Conservation (phyloP, 2,329 filamentous ascomycete genomes). For the Ophiostoma ips region DNA sequence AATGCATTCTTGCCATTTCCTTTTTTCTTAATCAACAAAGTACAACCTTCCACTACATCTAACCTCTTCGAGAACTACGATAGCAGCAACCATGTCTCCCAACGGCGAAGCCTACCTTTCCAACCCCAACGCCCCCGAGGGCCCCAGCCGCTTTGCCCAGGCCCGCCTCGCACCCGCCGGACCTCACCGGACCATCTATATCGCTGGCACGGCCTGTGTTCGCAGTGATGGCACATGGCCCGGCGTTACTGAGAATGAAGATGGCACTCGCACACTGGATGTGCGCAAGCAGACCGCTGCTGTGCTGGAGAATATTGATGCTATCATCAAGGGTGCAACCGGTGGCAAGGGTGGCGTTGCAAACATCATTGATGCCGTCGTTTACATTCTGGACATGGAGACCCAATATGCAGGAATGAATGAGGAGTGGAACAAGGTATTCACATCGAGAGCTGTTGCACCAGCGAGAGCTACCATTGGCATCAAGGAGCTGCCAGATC, state of each 20-base stretch:
- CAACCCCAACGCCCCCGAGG: conserved; percentile 18
- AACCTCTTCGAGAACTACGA: not conserved
- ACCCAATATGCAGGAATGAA: conserved; percentile 30
- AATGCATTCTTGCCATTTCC: not conserved
- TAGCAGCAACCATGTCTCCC: conserved; percentile 15
- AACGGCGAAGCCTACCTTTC: conserved; percentile 23
- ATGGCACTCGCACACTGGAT: conserved; percentile 23
- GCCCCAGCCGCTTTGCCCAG: conserved; percentile 21
- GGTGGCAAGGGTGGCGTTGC: conserved; percentile 22
- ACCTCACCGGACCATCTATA: conserved; percentile 24
- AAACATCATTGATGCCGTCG: conserved; percentile 26
- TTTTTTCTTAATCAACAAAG: not conserved
- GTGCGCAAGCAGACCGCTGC: conserved; percentile 25
- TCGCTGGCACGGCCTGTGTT: conserved; percentile 25
- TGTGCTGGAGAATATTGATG: conserved; percentile 24
- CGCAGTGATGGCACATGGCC: conserved; percentile 22
- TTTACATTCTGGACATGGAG: conserved; percentile 29
- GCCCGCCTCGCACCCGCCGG: conserved; percentile 22
- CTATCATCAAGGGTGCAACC: conserved; percentile 24
- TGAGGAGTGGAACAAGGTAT: conserved; percentile 32
- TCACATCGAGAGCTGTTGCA: conserved; percentile 21
- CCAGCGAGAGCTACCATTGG: conserved; percentile 24
- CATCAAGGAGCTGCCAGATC: conserved; percentile 20
- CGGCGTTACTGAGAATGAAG: conserved; percentile 23
- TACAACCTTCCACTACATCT: not conserved